These are phyloP conservation scores for Avicennia marina DNA, from an alignment of 257 asterid genomes.

Conservation along the genomic window DNA sequence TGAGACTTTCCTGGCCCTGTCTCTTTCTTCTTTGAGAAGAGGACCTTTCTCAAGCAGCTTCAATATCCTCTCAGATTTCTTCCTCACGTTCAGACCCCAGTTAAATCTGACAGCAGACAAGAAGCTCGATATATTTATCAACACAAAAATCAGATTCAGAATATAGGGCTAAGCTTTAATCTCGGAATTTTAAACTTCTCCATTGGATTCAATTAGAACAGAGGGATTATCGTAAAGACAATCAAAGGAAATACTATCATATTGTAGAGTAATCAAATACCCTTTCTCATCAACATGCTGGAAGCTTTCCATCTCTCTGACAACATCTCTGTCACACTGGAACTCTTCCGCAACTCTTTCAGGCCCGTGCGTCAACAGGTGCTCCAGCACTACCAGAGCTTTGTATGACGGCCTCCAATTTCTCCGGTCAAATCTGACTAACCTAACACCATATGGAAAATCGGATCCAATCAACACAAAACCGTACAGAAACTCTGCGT, in stretches of 20 bases:
- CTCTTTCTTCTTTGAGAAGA: conserved; percentile 72
- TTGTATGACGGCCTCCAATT: conserved; percentile 74
- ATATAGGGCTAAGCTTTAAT: too few relatives aligned
- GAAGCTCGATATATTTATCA: too few relatives aligned
- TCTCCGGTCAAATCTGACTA: conserved; percentile 54
- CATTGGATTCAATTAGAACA: too few relatives aligned
- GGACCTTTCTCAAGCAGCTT: conserved; percentile 60
- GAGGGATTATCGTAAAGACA: too few relatives aligned
- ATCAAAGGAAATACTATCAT: neutral
- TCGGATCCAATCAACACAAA: too few relatives aligned
- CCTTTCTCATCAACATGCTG: conserved; percentile 76
- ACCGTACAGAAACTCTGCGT: too few relatives aligned
- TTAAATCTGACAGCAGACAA: conserved; percentile 45
- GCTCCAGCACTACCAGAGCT: conserved; percentile 69
- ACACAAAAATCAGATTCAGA: too few relatives aligned
- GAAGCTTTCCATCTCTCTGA: conserved; percentile 48
- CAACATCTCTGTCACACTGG: conserved; percentile 50
- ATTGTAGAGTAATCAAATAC: too few relatives aligned
- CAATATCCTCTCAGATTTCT: conserved; percentile 61
- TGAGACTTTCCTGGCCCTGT: conserved; percentile 57
- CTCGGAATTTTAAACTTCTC: too few relatives aligned
- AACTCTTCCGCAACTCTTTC: conserved; percentile 82
- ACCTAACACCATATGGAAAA: conserved; percentile 25
- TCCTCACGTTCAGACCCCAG: conserved; percentile 76
- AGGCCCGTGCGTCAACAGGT: conserved; percentile 92